These are phyloP conservation scores for Rhizophora mangle DNA, from an alignment of 345 rosid genomes.

Conservation along the genomic window DNA sequence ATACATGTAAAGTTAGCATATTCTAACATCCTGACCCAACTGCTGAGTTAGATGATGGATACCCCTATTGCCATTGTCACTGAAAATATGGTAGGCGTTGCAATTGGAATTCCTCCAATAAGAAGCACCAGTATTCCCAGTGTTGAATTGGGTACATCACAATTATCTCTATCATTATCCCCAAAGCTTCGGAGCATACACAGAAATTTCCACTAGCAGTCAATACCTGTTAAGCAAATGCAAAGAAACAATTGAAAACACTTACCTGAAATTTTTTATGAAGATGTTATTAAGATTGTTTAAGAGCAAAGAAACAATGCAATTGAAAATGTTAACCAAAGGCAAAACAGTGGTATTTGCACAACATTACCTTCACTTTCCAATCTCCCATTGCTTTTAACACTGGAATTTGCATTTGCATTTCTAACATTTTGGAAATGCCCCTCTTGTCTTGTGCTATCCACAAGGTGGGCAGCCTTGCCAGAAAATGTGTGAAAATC, in stretches of 20 bases:
- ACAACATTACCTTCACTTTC: background rate
- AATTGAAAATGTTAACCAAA: conserved; percentile 81
- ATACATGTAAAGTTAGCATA: background rate
- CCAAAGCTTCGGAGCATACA: too few species aligned
- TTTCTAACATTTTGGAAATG: conserved; percentile 67
- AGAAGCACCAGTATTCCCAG: too few species aligned
- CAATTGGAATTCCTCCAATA: conserved; percentile 64
- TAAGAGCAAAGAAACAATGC: conserved; percentile 69
- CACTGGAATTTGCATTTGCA: background rate
- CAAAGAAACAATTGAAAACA: too few species aligned
- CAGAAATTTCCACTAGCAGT: too few species aligned
- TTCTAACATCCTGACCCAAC: conserved; percentile 26
- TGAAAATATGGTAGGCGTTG: conserved; percentile 69
- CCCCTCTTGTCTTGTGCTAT: conserved; percentile 49
- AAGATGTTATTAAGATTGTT: conserved; percentile 8
- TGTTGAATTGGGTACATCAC: too few species aligned
- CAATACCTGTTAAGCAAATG: too few species aligned
- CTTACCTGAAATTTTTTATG: too few species aligned
- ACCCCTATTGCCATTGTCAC: conserved; percentile 78
- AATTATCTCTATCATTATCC: too few species aligned
- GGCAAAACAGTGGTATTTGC: conserved; percentile 26
- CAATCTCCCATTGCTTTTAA: background rate
- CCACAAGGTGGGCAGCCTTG: too few species aligned
- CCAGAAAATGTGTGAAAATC: too few species aligned
- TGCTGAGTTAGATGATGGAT: conserved; percentile 61